Evolutionary conservation across 1,284 basidiomycete genomes (phyloP).

Genomic region (Ganoderma lucidum): DNA sequence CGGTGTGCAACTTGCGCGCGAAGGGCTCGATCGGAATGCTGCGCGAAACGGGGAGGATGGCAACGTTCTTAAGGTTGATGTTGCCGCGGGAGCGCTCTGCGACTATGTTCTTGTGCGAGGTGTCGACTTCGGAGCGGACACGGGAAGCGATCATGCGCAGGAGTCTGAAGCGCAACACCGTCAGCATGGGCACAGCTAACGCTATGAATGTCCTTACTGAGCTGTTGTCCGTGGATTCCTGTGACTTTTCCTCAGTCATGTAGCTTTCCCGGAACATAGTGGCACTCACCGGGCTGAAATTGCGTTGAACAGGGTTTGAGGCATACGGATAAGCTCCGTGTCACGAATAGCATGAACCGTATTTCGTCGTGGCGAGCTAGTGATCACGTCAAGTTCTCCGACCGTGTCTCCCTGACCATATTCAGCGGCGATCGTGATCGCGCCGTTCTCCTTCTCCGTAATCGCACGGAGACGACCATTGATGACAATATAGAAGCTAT

Average conservation of each 20-base stretch:
- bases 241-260: not conserved
- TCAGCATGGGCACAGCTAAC: not conserved
- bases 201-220: constrained; percentile 62
- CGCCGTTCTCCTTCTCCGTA: constrained; percentile 72
- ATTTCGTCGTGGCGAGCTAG: constrained; percentile 85
- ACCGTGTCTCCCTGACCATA: constrained; percentile 93
- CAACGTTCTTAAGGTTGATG: constrained; percentile 93
- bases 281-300: constrained; percentile 79
- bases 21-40: constrained; percentile 90
- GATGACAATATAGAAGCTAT: constrained; percentile 98
- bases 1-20: constrained; percentile 86
- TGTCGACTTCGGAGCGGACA: constrained; percentile 85
- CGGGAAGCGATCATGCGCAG: constrained; percentile 93
- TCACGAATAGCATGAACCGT: constrained; percentile 99
- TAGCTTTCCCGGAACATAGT: not conserved
- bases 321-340: constrained; percentile 98
- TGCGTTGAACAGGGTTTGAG: constrained; percentile 97
- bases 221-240: constrained; percentile 96
- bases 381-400: constrained; percentile 97
- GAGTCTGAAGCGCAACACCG: constrained; percentile 55
- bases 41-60: constrained; percentile 83
- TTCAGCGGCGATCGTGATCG: constrained; percentile 88
- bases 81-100: constrained; percentile 79
- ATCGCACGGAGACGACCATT: constrained; percentile 94
- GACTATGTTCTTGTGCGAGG: constrained; percentile 55